Conservation (phyloP, 1,284 basidiomycete genomes). For the Phylloboletellus chloephorus region DNA sequence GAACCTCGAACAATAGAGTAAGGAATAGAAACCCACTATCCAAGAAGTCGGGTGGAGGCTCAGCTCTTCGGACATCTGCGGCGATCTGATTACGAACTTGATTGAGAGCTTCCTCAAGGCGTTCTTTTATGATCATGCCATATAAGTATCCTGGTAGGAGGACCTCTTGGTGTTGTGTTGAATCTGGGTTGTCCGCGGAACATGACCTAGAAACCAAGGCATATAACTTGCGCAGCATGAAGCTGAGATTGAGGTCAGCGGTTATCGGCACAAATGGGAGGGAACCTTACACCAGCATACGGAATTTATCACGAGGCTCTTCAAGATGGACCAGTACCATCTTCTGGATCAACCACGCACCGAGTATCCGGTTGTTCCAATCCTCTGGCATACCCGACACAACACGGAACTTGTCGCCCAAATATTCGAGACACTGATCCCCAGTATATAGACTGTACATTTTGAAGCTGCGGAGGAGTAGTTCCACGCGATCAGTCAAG, state of each 20-base stretch:
- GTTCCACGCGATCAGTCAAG: constrained; percentile 94
- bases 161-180: constrained; percentile 97
- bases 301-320: constrained; percentile 91
- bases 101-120: constrained; percentile 86
- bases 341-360: constrained; percentile 80
- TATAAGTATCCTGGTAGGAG: constrained; percentile 92
- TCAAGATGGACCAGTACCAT: constrained; percentile 90
- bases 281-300: constrained; percentile 75
- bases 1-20: constrained; percentile 7
- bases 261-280: background rate
- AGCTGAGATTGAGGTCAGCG: constrained; percentile 40
- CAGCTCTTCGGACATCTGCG: constrained; percentile 71
- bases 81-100: constrained; percentile 71
- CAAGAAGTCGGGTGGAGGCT: constrained; percentile 77
- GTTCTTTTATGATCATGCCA: constrained; percentile 97
- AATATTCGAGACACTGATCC: constrained; percentile 91
- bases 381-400: constrained; percentile 92
- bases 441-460: constrained; percentile 85
- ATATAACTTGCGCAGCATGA: constrained; percentile 97
- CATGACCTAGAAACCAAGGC: constrained; percentile 88
- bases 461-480: constrained; percentile 97
- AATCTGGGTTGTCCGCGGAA: constrained; percentile 96
- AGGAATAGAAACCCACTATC: constrained; percentile 54
- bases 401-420: constrained; percentile 97
- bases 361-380: constrained; percentile 82